These are phyloP conservation scores for Picea engelmannii DNA, from an alignment of 83 land plant species.

Conservation along the genomic window DNA sequence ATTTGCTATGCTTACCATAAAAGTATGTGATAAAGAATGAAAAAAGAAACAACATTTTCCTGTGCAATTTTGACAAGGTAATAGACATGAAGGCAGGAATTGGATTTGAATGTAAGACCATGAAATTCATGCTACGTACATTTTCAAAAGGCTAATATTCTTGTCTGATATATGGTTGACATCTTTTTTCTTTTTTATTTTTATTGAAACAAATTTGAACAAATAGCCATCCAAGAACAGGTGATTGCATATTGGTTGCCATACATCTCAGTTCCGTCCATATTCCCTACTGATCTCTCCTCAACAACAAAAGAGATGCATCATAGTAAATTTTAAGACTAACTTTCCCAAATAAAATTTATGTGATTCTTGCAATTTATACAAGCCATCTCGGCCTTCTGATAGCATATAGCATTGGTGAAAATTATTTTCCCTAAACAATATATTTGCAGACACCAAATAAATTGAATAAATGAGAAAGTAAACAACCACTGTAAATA, in stretches of 20 bases:
- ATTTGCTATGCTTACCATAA: too few relatives aligned
- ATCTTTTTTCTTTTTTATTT: neutral
- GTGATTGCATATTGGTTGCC: neutral
- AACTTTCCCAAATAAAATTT: neutral
- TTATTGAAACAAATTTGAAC: too few relatives aligned
- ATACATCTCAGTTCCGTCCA: neutral
- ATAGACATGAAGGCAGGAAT: too few relatives aligned
- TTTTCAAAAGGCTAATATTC: too few relatives aligned
- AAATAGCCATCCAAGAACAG: neutral
- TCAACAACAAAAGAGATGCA: neutral
- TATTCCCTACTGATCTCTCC: neutral
- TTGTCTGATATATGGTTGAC: too few relatives aligned
- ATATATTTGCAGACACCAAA: neutral
- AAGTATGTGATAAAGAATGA: too few relatives aligned
- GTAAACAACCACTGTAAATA: neutral
- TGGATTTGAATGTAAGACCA: too few relatives aligned
- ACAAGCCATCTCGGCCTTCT: slow-evolving; percentile 7
- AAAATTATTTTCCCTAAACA: neutral
- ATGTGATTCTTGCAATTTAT: neutral
- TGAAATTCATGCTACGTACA: too few relatives aligned
- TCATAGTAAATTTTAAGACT: neutral
- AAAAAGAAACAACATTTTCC: too few relatives aligned
- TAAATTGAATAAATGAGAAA: neutral
- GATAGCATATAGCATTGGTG: neutral
- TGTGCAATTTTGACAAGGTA: too few relatives aligned